phyloP scores from a whole-genome alignment of 176 grass and related monocot genomes.

The Lolium rigidum region DNA sequence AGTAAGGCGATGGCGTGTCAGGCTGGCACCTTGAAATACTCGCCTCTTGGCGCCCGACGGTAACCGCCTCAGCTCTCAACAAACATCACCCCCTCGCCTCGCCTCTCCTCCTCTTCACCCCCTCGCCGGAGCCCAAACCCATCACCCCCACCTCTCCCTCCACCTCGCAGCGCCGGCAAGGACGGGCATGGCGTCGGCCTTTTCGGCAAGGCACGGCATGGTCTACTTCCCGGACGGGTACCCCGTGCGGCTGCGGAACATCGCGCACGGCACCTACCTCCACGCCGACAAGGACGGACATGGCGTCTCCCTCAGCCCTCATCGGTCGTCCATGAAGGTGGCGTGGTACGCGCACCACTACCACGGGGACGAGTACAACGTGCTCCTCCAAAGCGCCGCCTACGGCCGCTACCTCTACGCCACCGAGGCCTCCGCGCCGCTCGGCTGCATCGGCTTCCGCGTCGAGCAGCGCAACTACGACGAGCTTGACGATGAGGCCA shows the following conservation, averaged over 20 bases:
- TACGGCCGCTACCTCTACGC: constrained; percentile 41
- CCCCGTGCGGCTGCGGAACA: constrained; percentile 37
- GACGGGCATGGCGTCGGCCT: no score
- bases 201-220: no score
- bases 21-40: neutral
- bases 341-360: neutral
- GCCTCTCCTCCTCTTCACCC: neutral
- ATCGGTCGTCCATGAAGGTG: neutral
- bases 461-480: neutral
- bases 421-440: neutral
- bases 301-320: neutral
- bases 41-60: neutral
- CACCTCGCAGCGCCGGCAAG: neutral
- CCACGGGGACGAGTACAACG: neutral
- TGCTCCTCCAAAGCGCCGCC: constrained; percentile 37
- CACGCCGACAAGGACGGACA: constrained; percentile 22
- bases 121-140: neutral
- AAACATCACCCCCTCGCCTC: neutral
- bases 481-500: neutral
- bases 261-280: constrained; percentile 26
- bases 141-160: neutral
- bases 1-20: no score
- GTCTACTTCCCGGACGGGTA: neutral
- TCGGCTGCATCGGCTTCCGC: neutral
- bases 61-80: neutral